Evolutionary conservation across 2,329 filamentous ascomycete genomes (phyloP).

Genomic region (Cryphonectria parasitica): DNA sequence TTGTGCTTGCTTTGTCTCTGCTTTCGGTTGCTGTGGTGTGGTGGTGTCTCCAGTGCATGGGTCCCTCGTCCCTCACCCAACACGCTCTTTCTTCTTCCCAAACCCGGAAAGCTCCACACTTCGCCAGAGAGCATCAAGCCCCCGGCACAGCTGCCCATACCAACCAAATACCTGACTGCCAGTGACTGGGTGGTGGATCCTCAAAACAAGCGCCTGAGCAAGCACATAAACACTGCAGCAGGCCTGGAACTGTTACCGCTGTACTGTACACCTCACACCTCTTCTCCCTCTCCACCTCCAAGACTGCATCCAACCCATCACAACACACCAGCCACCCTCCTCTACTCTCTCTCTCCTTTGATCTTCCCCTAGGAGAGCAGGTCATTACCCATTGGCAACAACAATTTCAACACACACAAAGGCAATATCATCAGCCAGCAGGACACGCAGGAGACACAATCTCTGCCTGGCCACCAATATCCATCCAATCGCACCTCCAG

Average conservation of each 20-base stretch:
- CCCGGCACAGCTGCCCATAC: not conserved
- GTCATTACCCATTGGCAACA: conserved; percentile 17
- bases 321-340: not conserved
- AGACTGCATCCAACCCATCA: not conserved
- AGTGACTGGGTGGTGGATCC: conserved; percentile 9
- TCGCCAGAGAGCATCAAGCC: not conserved
- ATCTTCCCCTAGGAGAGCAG: conserved; percentile 12
- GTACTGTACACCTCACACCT: conserved; percentile 8
- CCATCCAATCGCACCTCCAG: conserved; percentile 13
- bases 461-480: not conserved
- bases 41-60: conserved; percentile 1
- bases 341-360: conserved; percentile 2
- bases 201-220: conserved; percentile 12
- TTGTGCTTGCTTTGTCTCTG: not conserved
- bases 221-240: conserved; percentile 18
- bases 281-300: not conserved
- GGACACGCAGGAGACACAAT: conserved; percentile 1
- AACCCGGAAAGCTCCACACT: conserved; percentile 12
- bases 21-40: not conserved
- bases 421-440: conserved; percentile 21
- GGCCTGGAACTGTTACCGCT: not conserved
- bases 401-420: conserved; percentile 9
- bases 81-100: conserved; percentile 5
- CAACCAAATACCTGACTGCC: not conserved
- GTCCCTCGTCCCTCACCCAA: conserved; percentile 4